Evolutionary conservation across 208 protist species (phyloP).

Genomic region (Trypanosoma cruzi): DNA sequence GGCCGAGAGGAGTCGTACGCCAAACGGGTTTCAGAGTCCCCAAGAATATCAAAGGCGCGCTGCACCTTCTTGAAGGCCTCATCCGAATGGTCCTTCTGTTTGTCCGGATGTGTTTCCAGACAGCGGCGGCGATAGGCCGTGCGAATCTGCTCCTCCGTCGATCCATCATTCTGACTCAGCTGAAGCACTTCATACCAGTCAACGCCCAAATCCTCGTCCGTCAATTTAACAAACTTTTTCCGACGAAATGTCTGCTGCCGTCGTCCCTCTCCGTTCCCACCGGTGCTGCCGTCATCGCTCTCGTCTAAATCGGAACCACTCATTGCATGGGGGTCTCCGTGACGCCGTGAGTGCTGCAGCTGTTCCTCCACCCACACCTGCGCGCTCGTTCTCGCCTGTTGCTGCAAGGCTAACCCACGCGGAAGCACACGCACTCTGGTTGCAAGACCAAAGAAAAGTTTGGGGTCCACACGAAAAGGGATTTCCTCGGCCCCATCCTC

Average conservation of each 20-base stretch:
- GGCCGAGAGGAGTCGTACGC: conserved; percentile 95
- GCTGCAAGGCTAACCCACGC: conserved; percentile 50
- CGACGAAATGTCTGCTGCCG: conserved; percentile 51
- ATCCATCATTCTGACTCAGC: conserved; percentile 54
- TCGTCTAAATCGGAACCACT: conserved; percentile 29
- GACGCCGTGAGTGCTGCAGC: conserved; percentile 34
- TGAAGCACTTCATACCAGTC: conserved; percentile 91
- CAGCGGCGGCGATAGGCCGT: conserved; percentile 92
- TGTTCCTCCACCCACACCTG: conserved; percentile 47
- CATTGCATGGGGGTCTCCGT: conserved; percentile 48
- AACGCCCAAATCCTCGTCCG: conserved; percentile 71
- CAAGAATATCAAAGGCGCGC: conserved; percentile 95
- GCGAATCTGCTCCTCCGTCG: conserved; percentile 75
- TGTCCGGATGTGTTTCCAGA: conserved; percentile 97
- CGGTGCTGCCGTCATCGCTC: conserved; percentile 26
- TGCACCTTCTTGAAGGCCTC: conserved; percentile 94
- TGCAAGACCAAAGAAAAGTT: conserved; percentile 10
- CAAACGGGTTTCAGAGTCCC: conserved; percentile 83
- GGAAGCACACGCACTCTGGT: conserved; percentile 12
- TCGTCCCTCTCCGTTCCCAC: conserved; percentile 19
- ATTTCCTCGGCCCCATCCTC: conserved; percentile 24
- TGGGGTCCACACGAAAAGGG: conserved; percentile 16
- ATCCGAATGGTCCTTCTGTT: conserved; percentile 86
- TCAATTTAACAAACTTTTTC: conserved; percentile 79
- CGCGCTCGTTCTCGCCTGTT: conserved; percentile 35